A percentile compares a stretch with the other conserved stretches of the same genome.
Conservation (phyloP, 441 rosid species). For the Erysimum pusillum region DNA sequence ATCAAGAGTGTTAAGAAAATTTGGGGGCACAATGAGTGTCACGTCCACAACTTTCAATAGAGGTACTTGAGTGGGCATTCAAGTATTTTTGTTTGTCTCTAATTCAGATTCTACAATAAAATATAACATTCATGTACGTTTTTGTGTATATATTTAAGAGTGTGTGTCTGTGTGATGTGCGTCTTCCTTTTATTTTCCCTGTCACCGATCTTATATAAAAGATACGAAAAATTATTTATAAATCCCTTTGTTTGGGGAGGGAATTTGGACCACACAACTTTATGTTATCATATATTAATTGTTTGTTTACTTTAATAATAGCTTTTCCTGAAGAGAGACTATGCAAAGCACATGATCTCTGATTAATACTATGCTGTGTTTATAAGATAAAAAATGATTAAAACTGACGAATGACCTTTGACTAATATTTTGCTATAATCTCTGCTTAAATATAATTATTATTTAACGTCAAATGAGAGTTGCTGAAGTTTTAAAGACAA, state of each 20-base stretch:
- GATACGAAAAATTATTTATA: background rate
- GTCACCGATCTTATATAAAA: constrained; percentile 2
- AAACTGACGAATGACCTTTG: background rate
- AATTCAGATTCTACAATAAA: constrained; percentile 24
- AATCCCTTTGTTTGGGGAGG: constrained; percentile 35
- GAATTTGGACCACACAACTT: constrained; percentile 40
- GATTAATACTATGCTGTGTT: constrained; percentile 25
- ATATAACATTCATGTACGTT: background rate
- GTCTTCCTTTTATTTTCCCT: background rate
- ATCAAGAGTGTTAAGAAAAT: constrained; percentile 31
- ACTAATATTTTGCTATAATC: background rate
- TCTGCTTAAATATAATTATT: background rate
- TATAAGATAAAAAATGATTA: constrained; percentile 1
- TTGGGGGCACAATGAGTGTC: constrained; percentile 37
- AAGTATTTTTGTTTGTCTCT: constrained; percentile 38
- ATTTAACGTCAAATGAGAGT: background rate
- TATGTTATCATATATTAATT: constrained; percentile 26
- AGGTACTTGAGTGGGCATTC: constrained; percentile 46
- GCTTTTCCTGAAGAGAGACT: constrained; percentile 9
- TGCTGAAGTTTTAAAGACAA: background rate
- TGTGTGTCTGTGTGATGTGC: constrained; percentile 30
- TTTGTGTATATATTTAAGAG: constrained; percentile 1
- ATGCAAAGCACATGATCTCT: constrained; percentile 41
- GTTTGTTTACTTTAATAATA: constrained; percentile 21
- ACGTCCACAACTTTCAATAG: constrained; percentile 39